Conservation (phyloP, 768 basidiomycete species). For the Kwoniella newhampshirensis region DNA sequence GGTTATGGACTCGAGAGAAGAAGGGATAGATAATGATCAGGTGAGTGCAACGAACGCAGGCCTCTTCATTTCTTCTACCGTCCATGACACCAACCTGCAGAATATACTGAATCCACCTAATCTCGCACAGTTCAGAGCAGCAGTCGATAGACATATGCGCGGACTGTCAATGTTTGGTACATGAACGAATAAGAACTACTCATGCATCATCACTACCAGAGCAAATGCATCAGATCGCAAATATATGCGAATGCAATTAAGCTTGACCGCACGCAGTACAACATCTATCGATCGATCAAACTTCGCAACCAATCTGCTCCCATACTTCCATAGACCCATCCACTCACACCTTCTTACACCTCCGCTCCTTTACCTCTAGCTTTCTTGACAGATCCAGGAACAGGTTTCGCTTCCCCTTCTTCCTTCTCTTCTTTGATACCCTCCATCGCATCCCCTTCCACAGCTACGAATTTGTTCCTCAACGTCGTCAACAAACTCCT, state of each 20-base stretch:
- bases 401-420: background rate
- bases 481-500: slow-evolving; percentile 80
- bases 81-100: background rate
- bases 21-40: slow-evolving; percentile 90
- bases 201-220: too few relatives aligned
- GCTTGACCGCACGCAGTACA: too few relatives aligned
- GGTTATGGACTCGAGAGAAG: slow-evolving; percentile 74
- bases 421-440: slow-evolving; percentile 15
- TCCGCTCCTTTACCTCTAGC: slow-evolving; percentile 30
- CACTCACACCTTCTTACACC: background rate
- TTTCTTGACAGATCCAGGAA: slow-evolving; percentile 28
- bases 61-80: background rate
- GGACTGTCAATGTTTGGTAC: slow-evolving; percentile 45
- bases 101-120: background rate
- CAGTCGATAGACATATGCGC: slow-evolving; percentile 53
- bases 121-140: slow-evolving; percentile 50
- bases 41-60: slow-evolving; percentile 29
- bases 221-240: too few relatives aligned
- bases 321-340: too few relatives aligned
- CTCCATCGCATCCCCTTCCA: slow-evolving; percentile 13
- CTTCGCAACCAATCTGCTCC: too few relatives aligned
- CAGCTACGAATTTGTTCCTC: slow-evolving; percentile 70
- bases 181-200: too few relatives aligned
- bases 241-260: too few relatives aligned
- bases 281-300: too few relatives aligned